Conservation (phyloP, 1,284 basidiomycete genomes). For the Chondrostereum purpureum region DNA sequence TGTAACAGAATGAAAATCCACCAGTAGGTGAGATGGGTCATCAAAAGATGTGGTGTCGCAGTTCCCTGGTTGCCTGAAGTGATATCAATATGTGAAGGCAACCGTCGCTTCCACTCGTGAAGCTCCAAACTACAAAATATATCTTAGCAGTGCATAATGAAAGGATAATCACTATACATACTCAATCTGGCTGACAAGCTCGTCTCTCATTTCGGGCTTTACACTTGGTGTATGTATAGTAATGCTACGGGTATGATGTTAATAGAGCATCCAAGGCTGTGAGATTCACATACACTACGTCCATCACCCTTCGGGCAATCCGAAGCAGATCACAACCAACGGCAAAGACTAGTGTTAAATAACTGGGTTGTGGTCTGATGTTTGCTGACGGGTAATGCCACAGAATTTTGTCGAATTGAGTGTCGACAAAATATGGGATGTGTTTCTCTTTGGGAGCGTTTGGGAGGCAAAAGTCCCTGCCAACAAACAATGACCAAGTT, state of each 20-base stretch:
- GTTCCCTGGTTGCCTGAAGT: conserved; percentile 41
- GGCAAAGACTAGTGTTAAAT: conserved; percentile 35
- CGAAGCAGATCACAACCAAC: conserved; percentile 39
- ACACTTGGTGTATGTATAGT: conserved; percentile 20
- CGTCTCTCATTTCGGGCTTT: conserved; percentile 20
- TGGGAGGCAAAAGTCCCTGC: conserved; percentile 35
- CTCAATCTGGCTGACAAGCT: conserved; percentile 35
- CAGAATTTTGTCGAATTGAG: conserved; percentile 27
- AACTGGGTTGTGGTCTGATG: conserved; percentile 29
- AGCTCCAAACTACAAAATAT: conserved; percentile 33
- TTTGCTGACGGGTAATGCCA: conserved; percentile 29
- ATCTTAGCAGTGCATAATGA: conserved; percentile 1
- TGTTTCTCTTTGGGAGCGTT: conserved; percentile 21
- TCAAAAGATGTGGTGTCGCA: conserved; percentile 54
- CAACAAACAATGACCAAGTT: conserved; percentile 42
- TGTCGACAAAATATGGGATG: conserved; percentile 30
- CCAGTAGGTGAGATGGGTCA: conserved; percentile 57
- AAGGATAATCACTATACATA: no score
- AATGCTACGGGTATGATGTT: neutral
- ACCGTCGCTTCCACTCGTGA: conserved; percentile 39
- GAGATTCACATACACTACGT: conserved; percentile 41
- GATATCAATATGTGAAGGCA: conserved; percentile 40
- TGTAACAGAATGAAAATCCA: conserved; percentile 63
- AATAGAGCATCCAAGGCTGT: neutral
- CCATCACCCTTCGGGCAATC: conserved; percentile 40